These are phyloP conservation scores for Lipomyces lipofer DNA, from an alignment of 805 yeast species.

Conservation along the genomic window DNA sequence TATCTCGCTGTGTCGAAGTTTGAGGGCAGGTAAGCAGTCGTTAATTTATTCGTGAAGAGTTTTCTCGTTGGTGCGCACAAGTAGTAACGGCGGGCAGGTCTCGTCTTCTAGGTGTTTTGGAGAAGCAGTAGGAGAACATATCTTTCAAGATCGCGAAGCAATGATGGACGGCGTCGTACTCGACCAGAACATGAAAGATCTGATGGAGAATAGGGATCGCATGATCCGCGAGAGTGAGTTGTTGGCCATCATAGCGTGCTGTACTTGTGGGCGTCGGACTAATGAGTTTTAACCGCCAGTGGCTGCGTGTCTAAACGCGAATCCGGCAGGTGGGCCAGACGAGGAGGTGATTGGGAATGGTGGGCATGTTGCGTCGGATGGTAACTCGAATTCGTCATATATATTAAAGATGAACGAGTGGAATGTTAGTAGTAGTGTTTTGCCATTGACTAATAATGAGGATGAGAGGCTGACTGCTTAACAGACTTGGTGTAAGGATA, in stretches of 20 bases:
- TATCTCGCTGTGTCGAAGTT: too few species aligned
- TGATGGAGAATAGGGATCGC: conserved; percentile 26
- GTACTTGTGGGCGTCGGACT: neutral
- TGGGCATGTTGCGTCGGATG: neutral
- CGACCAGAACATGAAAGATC: conserved; percentile 23
- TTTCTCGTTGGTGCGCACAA: too few species aligned
- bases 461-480: neutral
- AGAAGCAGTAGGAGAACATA: too few species aligned
- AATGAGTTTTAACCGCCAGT: neutral
- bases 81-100: too few species aligned
- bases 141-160: too few species aligned
- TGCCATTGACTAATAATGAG: neutral
- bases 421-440: conserved; percentile 18
- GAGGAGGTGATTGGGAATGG: conserved; percentile 5
- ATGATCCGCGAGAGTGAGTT: conserved; percentile 26
- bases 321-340: conserved; percentile 15
- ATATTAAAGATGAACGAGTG: conserved; percentile 21
- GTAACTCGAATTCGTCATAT: conserved; percentile 4
- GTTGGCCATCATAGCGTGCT: neutral
- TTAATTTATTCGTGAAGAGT: too few species aligned
- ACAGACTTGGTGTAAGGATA: conserved; percentile 30
- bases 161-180: conserved; percentile 1
- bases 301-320: neutral
- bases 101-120: too few species aligned
- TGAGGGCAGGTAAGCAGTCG: too few species aligned